Conservation (phyloP, 768 basidiomycete genomes). For the Grammothele lineata region DNA sequence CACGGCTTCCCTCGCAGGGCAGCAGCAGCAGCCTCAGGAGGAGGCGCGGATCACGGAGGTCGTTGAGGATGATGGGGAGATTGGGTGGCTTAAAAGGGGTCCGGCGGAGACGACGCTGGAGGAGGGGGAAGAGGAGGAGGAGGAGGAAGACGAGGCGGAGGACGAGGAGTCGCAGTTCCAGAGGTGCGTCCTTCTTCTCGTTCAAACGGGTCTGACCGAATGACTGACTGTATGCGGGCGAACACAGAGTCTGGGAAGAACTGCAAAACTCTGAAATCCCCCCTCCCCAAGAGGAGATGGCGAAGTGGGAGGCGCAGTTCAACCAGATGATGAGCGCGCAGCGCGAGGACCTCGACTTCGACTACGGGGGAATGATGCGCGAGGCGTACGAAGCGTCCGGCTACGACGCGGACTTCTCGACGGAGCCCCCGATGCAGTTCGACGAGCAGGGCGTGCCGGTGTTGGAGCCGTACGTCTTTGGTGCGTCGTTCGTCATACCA, state of each 20-base stretch:
- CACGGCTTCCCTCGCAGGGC: constrained; percentile 45
- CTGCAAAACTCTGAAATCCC: constrained; percentile 55
- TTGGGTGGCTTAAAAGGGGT: constrained; percentile 35
- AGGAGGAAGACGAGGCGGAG: constrained; percentile 5
- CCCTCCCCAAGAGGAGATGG: constrained; percentile 57
- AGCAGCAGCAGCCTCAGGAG: constrained; percentile 37
- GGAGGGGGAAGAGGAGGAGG: constrained; percentile 8
- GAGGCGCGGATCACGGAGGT: constrained; percentile 54
- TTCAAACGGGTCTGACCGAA: too few relatives aligned
- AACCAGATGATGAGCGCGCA: constrained; percentile 70
- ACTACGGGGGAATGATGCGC: constrained; percentile 58
- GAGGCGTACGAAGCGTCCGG: constrained; percentile 59
- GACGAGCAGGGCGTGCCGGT: constrained; percentile 75
- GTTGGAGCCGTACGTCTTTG: constrained; percentile 71
- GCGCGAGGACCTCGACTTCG: constrained; percentile 56
- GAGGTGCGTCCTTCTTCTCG: constrained; percentile 46
- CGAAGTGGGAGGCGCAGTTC: constrained; percentile 82
- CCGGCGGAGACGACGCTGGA: constrained; percentile 29
- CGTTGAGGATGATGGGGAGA: constrained; percentile 31
- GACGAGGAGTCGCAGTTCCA: constrained; percentile 40
- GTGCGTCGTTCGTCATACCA: constrained; percentile 38
- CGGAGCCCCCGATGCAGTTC: constrained; percentile 40
- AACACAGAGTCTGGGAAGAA: constrained; percentile 57
- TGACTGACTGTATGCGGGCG: too few relatives aligned
- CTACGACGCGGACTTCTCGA: constrained; percentile 30